phyloP scores from a whole-genome alignment of 1,284 basidiomycete species.

The Rhodotorula glutinis region DNA sequence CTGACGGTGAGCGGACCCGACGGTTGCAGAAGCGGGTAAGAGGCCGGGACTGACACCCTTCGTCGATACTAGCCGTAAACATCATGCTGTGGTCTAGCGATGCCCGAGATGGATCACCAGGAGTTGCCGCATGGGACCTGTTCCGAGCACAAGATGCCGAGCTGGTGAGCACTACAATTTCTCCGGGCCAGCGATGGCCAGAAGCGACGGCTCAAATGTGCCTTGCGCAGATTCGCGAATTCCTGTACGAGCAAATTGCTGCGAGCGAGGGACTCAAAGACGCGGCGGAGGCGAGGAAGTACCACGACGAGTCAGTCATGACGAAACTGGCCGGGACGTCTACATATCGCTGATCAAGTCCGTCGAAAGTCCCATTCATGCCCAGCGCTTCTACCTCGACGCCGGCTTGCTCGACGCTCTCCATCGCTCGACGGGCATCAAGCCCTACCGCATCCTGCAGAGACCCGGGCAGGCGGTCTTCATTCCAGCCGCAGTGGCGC shows the following conservation, averaged over 20 bases:
- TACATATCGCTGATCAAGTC: not conserved
- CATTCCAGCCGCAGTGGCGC: conserved; percentile 72
- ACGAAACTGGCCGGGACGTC: not conserved
- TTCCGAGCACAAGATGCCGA: conserved; percentile 79
- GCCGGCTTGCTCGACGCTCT: conserved; percentile 64
- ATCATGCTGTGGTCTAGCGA: conserved; percentile 74
- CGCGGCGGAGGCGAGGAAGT: conserved; percentile 12
- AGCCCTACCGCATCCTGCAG: conserved; percentile 80
- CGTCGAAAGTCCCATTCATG: conserved; percentile 71
- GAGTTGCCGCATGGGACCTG: conserved; percentile 88
- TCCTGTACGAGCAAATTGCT: conserved; percentile 55
- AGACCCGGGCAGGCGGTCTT: conserved; percentile 89
- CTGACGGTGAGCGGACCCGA: conserved; percentile 55
- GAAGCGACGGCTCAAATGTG: too few relatives aligned
- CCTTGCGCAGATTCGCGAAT: conserved; percentile 59
- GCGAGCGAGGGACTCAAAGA: conserved; percentile 43
- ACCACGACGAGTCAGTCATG: conserved; percentile 35
- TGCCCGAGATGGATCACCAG: conserved; percentile 63
- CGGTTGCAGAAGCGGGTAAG: too few relatives aligned
- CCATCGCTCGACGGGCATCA: conserved; percentile 65
- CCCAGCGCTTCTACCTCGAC: conserved; percentile 83
- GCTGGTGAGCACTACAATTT: conserved; percentile 44
- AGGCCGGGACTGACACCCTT: not conserved
- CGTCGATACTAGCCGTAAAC: conserved; percentile 64
- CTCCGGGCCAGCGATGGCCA: not conserved